Percentiles rank a stretch among this genome's conserved stretches.
These are phyloP conservation scores for Physcia stellaris DNA, from an alignment of 495 filamentous ascomycete species.

Conservation along the genomic window DNA sequence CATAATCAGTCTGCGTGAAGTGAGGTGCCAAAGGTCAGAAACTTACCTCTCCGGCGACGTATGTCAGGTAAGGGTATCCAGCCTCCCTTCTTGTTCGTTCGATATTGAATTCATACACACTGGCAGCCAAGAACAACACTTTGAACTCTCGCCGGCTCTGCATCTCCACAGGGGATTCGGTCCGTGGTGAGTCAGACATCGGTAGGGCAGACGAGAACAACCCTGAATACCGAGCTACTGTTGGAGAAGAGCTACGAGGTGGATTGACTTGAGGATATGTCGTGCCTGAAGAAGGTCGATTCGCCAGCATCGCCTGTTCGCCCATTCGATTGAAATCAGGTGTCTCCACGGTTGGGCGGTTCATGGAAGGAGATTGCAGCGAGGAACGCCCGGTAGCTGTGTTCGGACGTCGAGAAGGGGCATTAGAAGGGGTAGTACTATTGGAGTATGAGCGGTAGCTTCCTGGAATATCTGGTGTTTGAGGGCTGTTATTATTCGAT, in stretches of 20 bases:
- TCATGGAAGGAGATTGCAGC: slow-evolving; percentile 11
- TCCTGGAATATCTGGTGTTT: slow-evolving; percentile 16
- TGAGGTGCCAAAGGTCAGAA: background rate
- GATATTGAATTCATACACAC: slow-evolving; percentile 92
- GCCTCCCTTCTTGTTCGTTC: slow-evolving; percentile 82
- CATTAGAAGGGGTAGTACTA: slow-evolving; percentile 13
- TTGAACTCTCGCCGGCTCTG: slow-evolving; percentile 25
- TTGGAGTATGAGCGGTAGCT: slow-evolving; percentile 17
- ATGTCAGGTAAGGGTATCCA: slow-evolving; percentile 91
- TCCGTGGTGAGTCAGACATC: slow-evolving; percentile 48
- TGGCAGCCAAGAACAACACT: slow-evolving; percentile 80
- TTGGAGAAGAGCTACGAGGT: slow-evolving; percentile 10
- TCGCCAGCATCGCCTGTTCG: slow-evolving; percentile 9
- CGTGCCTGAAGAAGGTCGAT: slow-evolving; percentile 3
- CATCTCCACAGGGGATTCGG: slow-evolving; percentile 19
- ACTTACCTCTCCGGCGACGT: slow-evolving; percentile 74
- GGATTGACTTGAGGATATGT: slow-evolving; percentile 9
- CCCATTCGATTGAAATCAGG: slow-evolving; percentile 10
- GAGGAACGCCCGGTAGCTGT: slow-evolving; percentile 7
- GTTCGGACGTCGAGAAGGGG: slow-evolving; percentile 8
- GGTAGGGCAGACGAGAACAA: slow-evolving; percentile 81
- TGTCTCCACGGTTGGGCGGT: slow-evolving; percentile 12
- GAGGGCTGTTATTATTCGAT: slow-evolving; percentile 29
- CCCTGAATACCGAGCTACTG: slow-evolving; percentile 35
- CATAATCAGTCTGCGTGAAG: background rate